phyloP scores from a whole-genome alignment of 208 protist species.

The Trypanosoma brucei region DNA sequence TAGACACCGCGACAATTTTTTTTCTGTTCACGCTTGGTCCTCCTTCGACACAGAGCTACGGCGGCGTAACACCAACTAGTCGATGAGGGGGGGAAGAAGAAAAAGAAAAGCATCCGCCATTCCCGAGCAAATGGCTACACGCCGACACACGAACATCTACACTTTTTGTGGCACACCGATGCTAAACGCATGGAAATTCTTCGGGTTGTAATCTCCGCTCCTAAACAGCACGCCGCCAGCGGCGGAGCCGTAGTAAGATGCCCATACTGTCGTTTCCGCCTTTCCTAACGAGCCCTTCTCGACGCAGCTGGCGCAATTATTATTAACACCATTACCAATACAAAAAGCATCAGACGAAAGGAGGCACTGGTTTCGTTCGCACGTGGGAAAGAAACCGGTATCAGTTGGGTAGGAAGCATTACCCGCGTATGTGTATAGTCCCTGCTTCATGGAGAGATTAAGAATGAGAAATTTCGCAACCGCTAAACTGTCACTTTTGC shows the following conservation, averaged over 20 bases:
- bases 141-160: too few relatives aligned
- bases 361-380: slow-evolving; percentile 15
- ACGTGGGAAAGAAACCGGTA: slow-evolving; percentile 22
- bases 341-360: slow-evolving; percentile 17
- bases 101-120: too few relatives aligned
- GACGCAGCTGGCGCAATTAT: slow-evolving; percentile 25
- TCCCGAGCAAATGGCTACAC: too few relatives aligned
- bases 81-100: too few relatives aligned
- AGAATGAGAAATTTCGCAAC: slow-evolving; percentile 21
- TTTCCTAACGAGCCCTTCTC: neutral
- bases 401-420: slow-evolving; percentile 15
- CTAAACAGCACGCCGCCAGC: slow-evolving; percentile 1
- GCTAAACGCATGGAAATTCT: slow-evolving; percentile 12
- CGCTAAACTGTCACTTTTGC: slow-evolving; percentile 5
- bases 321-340: slow-evolving; percentile 7
- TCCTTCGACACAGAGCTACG: too few relatives aligned
- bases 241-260: slow-evolving; percentile 23
- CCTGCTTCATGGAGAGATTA: slow-evolving; percentile 18
- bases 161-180: slow-evolving; percentile 1
- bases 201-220: slow-evolving; percentile 10
- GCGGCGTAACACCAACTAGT: too few relatives aligned
- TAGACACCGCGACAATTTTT: too few relatives aligned
- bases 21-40: too few relatives aligned
- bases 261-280: slow-evolving; percentile 12
- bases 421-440: slow-evolving; percentile 13